Evolutionary conservation across 2,329 filamentous ascomycete species (phyloP).

Genomic region (Epichloe aotearoae): DNA sequence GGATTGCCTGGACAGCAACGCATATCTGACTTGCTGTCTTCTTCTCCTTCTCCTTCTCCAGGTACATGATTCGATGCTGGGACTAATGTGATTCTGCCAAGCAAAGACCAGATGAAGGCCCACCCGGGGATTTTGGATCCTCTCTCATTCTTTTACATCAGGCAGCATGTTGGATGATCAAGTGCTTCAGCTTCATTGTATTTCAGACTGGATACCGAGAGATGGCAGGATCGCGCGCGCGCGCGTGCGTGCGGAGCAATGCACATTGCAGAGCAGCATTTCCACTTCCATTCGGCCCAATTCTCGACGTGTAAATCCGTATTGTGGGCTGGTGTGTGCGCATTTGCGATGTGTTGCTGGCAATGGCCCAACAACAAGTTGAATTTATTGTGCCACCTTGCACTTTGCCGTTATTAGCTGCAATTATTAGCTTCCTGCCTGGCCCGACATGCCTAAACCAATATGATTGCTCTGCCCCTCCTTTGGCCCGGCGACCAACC

Average conservation of each 20-base stretch:
- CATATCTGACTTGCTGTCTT: no score
- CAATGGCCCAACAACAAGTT: not conserved
- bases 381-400: not conserved
- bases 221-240: not conserved
- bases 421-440: not conserved
- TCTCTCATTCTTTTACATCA: not conserved
- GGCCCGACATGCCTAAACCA: not conserved
- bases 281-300: slow-evolving; percentile 1
- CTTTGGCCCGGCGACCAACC: not conserved
- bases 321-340: no score
- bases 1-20: no score
- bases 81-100: no score
- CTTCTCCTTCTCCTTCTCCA: no score
- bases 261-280: not conserved
- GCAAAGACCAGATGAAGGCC: no score
- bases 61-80: no score
- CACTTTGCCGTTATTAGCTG: not conserved
- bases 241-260: not conserved
- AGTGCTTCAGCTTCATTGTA: no score
- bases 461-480: not conserved
- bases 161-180: not conserved
- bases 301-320: not conserved
- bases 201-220: not conserved
- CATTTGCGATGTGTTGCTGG: no score
- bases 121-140: no score